A percentile compares a stretch with the other conserved stretches of the same genome.
Evolutionary conservation across 441 rosid genomes (phyloP).

Genomic region (Raphanus hybrid): DNA sequence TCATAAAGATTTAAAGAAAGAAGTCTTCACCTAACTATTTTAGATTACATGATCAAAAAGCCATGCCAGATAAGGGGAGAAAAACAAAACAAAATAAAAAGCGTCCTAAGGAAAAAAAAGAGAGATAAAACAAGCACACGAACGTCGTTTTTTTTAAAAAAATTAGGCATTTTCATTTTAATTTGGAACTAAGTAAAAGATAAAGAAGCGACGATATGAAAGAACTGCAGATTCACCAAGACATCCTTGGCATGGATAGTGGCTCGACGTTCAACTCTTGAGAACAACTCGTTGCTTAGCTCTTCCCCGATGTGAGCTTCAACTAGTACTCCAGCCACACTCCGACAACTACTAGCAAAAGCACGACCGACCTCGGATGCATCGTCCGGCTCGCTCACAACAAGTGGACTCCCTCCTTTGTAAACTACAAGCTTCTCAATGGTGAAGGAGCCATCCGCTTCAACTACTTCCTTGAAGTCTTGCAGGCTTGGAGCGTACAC

Average conservation of each 20-base stretch:
- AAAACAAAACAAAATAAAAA: not conserved
- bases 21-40: constrained; percentile 11
- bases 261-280: constrained; percentile 64
- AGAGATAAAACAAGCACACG: constrained; percentile 21
- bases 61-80: constrained; percentile 7
- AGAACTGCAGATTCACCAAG: constrained; percentile 80
- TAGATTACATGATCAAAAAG: constrained; percentile 31
- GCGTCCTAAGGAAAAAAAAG: not conserved
- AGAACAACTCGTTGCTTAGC: constrained; percentile 75
- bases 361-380: constrained; percentile 76
- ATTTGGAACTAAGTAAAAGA: constrained; percentile 47
- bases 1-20: not conserved
- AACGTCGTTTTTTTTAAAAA: constrained; percentile 12
- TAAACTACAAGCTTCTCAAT: constrained; percentile 79
- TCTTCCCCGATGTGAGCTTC: constrained; percentile 90
- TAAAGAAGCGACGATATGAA: constrained; percentile 87
- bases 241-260: constrained; percentile 73
- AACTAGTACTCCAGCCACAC: constrained; percentile 83
- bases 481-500: constrained; percentile 88
- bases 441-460: constrained; percentile 68
- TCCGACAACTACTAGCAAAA: constrained; percentile 72
- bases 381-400: constrained; percentile 75
- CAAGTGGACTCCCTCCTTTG: constrained; percentile 98
- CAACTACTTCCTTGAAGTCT: constrained; percentile 88
- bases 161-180: not conserved